Percentiles rank a stretch among this genome's conserved stretches.
phyloP scores from a whole-genome alignment of 352 stramenopile genomes.

The Globisporangium megalacanthum region DNA sequence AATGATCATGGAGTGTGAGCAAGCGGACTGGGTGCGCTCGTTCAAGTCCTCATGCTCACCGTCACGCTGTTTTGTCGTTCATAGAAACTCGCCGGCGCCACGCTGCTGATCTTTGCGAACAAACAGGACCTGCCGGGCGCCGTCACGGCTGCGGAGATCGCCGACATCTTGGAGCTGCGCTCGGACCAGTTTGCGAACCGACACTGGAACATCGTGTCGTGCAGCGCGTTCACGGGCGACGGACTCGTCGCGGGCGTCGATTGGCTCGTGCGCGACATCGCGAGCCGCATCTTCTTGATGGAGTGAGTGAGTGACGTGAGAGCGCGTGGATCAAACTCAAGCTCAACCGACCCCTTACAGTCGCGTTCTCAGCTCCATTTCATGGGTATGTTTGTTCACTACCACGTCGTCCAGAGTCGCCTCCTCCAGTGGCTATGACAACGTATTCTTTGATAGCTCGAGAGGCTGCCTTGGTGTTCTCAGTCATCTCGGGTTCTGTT shows the following conservation, averaged over 20 bases:
- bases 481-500: no score
- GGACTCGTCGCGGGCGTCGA: constrained; percentile 96
- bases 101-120: constrained; percentile 99
- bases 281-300: constrained; percentile 92
- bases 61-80: background rate
- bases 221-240: constrained; percentile 94
- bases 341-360: no score
- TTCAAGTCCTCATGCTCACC: background rate
- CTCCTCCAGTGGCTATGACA: no score
- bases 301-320: background rate
- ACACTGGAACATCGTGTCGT: constrained; percentile 92
- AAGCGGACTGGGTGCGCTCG: background rate
- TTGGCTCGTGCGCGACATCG: constrained; percentile 97
- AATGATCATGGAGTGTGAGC: background rate
- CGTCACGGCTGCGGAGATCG: constrained; percentile 53
- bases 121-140: constrained; percentile 91
- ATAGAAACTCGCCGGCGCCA: constrained; percentile 96
- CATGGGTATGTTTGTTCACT: no score
- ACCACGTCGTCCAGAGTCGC: no score
- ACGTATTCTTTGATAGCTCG: no score
- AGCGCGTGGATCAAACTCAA: background rate
- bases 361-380: no score
- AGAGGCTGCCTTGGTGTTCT: no score
- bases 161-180: constrained; percentile 77
- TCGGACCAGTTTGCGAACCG: constrained; percentile 79